Evolutionary conservation across 1,139 yeast genomes (phyloP).

Genomic region (Fermentozyma sake): DNA sequence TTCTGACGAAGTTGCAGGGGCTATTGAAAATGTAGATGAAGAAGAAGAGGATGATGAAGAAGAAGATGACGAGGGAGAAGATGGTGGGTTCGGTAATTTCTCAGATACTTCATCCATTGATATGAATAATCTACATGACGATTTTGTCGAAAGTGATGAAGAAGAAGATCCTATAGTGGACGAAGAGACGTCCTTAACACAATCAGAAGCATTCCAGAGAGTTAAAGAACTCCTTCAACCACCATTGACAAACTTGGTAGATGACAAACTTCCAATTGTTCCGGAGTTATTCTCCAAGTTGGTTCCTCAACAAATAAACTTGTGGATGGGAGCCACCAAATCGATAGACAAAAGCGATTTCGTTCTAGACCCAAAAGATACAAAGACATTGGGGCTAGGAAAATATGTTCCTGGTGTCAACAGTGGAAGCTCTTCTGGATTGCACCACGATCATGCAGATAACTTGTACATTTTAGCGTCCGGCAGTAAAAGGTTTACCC

Average conservation of each 20-base stretch:
- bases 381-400: conserved; percentile 40
- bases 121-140: conserved; percentile 45
- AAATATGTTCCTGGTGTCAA: conserved; percentile 43
- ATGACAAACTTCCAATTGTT: conserved; percentile 30
- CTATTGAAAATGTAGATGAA: conserved; percentile 5
- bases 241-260: conserved; percentile 48
- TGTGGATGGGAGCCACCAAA: conserved; percentile 55
- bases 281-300: conserved; percentile 40
- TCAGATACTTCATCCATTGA: conserved; percentile 41
- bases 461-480: conserved; percentile 57
- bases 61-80: conserved; percentile 8
- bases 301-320: conserved; percentile 65
- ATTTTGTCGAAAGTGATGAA: conserved; percentile 28
- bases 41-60: conserved; percentile 5
- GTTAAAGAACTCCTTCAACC: conserved; percentile 53
- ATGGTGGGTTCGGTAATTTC: conserved; percentile 7
- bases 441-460: conserved; percentile 82
- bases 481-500: conserved; percentile 64
- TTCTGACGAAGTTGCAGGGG: conserved; percentile 10
- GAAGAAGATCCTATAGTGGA: conserved; percentile 6
- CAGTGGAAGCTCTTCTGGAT: conserved; percentile 61
- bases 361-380: conserved; percentile 4
- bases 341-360: conserved; percentile 1
- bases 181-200: conserved; percentile 5
- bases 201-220: conserved; percentile 10